These are phyloP conservation scores for Aspergillus sp. DNA, from an alignment of 2,329 filamentous ascomycete species.

Conservation along the genomic window DNA sequence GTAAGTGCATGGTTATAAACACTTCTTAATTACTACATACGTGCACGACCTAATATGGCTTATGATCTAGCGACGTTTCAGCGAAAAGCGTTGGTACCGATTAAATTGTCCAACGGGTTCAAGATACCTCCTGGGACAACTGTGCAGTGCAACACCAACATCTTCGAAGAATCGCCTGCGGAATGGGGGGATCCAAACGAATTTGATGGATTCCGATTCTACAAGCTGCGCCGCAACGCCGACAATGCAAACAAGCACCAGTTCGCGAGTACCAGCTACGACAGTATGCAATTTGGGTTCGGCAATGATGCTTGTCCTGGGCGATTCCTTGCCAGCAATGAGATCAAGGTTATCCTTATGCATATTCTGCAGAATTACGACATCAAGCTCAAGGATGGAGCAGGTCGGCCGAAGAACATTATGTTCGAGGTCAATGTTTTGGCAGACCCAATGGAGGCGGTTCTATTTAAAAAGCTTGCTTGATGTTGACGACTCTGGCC, in stretches of 20 bases:
- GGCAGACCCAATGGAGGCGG: too few species aligned
- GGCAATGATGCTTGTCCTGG: slow-evolving; percentile 40
- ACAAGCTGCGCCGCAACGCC: slow-evolving; percentile 29
- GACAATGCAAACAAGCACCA: slow-evolving; percentile 32
- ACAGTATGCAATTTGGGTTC: slow-evolving; percentile 48
- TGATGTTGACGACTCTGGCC: too few species aligned
- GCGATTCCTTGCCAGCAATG: slow-evolving; percentile 18
- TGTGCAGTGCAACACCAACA: too few species aligned
- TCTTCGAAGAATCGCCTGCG: slow-evolving; percentile 40
- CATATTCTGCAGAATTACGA: slow-evolving; percentile 20
- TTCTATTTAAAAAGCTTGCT: too few species aligned
- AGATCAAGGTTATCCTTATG: slow-evolving; percentile 19
- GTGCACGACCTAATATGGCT: neutral
- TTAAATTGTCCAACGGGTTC: slow-evolving; percentile 32
- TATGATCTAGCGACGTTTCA: slow-evolving; percentile 9
- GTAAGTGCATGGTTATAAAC: too few species aligned
- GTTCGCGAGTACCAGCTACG: slow-evolving; percentile 46
- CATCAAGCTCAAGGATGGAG: neutral
- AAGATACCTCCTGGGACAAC: too few species aligned
- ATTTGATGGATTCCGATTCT: slow-evolving; percentile 46
- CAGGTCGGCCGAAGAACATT: neutral
- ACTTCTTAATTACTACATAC: neutral
- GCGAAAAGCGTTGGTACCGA: slow-evolving; percentile 5
- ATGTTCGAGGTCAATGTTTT: too few species aligned
- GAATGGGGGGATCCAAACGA: slow-evolving; percentile 37